Evolutionary conservation across 805 yeast genomes (phyloP), one percentile per base, ranked within the genome.

Genomic region (Torulaspora indica): DNA sequence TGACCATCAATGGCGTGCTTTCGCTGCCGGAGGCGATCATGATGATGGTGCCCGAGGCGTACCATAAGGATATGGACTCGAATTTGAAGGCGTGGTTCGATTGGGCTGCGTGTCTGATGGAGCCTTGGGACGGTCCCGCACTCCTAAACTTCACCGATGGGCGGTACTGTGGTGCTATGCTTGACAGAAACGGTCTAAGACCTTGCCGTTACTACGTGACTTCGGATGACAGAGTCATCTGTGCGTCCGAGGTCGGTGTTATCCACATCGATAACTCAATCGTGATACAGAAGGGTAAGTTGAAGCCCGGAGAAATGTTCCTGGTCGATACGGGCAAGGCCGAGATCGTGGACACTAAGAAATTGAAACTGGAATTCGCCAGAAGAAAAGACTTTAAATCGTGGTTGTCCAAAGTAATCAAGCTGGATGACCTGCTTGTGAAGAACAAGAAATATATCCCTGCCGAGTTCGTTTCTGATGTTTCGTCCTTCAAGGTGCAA

Each of bases 111-210:
- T 89, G 97, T 70, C 71, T 91, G 53, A 93, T 93, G 96, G 98
- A 91, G 72, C 98, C 98, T 7, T 91, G 98, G 98, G 98, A 91
- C 70, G 98, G 98, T 53, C 98, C 98, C 14, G 98, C 98, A 28
- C 72, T 93, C 55, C 86, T 91, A 73, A 89, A 95, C 24, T 93
- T 91, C 67, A 91, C 97, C 29, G 98, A 91, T 68, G 97, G 96
- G 56, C 78, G 98, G 58, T 91, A 87, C 76, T 88, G 96, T 71
- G 98, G 98, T 74, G 98, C 98, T 39, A 90, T 90, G 67, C 77
- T 93, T 54, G 98, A 91, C 71, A 81, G 98, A 71, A 91, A 93
- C 64, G 98, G 98, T 52, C 77, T 91, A 61, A 84, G 98, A 72
- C 98, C 98, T 29, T 93, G 98, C 74, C 87, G 98, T 64, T 91